phyloP scores from a whole-genome alignment of 2,329 filamentous ascomycete species.

The Plectosphaerella plurivora region DNA sequence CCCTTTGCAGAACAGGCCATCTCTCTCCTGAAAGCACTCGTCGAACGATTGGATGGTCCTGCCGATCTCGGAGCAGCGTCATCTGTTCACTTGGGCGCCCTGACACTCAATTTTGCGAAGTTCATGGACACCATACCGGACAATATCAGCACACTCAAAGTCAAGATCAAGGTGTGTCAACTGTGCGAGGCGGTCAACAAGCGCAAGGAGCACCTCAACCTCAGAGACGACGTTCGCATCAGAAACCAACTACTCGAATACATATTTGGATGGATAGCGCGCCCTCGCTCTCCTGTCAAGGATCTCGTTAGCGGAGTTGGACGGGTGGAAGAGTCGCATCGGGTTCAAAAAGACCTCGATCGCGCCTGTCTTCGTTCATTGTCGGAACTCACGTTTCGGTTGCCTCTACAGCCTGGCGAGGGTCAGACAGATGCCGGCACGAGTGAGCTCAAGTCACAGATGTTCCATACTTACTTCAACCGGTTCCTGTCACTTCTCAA shows the following conservation, averaged over 20 bases:
- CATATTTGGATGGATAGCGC: constrained; percentile 64
- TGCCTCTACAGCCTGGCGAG: constrained; percentile 62
- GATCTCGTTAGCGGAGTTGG: constrained; percentile 31
- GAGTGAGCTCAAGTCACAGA: constrained; percentile 64
- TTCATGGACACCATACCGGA: constrained; percentile 58
- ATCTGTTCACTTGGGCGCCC: constrained; percentile 58
- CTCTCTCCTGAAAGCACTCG: constrained; percentile 57
- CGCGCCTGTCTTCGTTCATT: constrained; percentile 61
- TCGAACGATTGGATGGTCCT: constrained; percentile 60
- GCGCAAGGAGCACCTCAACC: constrained; percentile 63
- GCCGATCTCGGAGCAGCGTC: constrained; percentile 59
- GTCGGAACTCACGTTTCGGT: constrained; percentile 61
- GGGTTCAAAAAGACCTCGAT: constrained; percentile 62
- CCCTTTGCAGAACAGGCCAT: constrained; percentile 65
- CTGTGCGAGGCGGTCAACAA: constrained; percentile 61
- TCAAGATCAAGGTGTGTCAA: constrained; percentile 67
- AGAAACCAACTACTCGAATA: constrained; percentile 65
- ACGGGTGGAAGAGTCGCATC: constrained; percentile 52
- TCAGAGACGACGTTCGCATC: constrained; percentile 65
- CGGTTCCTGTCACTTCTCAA: constrained; percentile 63
- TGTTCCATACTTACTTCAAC: constrained; percentile 70
- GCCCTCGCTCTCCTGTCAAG: constrained; percentile 47
- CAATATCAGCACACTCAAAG: constrained; percentile 50
- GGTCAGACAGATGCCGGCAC: constrained; percentile 62
- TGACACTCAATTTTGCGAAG: constrained; percentile 63